A percentile compares a stretch with the other conserved stretches of the same genome.
Conservation (phyloP, 371 early-diverging fungal species). For the Mortierella sp. region DNA sequence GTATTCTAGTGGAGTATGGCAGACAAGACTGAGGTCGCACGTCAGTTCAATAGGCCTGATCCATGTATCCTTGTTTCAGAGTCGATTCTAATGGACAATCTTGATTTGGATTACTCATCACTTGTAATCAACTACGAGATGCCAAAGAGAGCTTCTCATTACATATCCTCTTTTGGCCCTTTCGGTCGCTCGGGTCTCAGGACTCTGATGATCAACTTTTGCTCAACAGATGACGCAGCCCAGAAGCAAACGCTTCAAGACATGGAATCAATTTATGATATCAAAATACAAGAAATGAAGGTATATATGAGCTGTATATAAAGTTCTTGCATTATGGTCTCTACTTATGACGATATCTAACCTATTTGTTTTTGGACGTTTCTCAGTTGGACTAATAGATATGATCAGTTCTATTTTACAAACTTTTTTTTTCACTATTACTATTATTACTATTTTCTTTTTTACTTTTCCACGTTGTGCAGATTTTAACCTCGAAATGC, state of each 20-base stretch:
- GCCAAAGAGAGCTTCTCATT: conserved; percentile 30
- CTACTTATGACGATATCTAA: too few relatives aligned
- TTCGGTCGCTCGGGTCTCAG: conserved; percentile 48
- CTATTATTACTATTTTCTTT: not conserved
- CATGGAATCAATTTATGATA: conserved; percentile 42
- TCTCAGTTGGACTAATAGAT: too few relatives aligned
- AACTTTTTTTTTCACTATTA: too few relatives aligned
- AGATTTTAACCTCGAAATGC: too few relatives aligned
- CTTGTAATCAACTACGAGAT: conserved; percentile 54
- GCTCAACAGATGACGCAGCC: conserved; percentile 13
- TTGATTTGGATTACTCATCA: conserved; percentile 46
- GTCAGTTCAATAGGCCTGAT: conserved; percentile 40
- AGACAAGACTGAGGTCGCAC: conserved; percentile 43
- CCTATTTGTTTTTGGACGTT: too few relatives aligned
- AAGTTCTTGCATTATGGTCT: too few relatives aligned
- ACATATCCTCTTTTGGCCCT: conserved; percentile 47
- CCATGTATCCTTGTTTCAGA: conserved; percentile 47
- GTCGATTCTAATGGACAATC: conserved; percentile 36
- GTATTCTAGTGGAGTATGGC: conserved; percentile 50
- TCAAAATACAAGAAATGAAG: conserved; percentile 44
- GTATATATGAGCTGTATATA: conserved; percentile 16
- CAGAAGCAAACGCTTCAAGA: conserved; percentile 28
- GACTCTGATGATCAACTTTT: conserved; percentile 50
- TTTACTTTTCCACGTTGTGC: too few relatives aligned
- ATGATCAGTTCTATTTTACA: too few relatives aligned